Evolutionary conservation across 371 early-diverging fungal genomes (phyloP), one percentile per base, ranked within the genome.

Genomic region (Mortierella sp.): DNA sequence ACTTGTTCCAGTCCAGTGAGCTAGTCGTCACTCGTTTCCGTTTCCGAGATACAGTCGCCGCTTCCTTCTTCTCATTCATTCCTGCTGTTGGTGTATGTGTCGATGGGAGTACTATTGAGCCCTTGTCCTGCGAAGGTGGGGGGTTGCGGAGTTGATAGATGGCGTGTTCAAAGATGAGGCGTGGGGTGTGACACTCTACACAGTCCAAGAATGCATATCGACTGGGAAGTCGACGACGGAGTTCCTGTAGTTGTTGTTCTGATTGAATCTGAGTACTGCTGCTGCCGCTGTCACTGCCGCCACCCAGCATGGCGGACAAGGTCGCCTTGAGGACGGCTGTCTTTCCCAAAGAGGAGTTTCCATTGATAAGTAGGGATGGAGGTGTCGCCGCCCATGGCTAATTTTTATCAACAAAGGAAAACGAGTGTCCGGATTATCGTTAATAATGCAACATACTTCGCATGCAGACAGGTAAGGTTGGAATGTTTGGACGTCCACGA

Each of bases 321-420:
- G 91, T 75, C 4, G 89, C 83, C 14, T 88, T 89, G 8, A 94
- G 77, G 14, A 96, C 89, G 2, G 91, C 78, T 0, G 95, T 95
- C 79, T 97, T 97, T 63, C 96, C 97, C 3, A 95, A 93, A 1
- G 96, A 93, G 0, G 95, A 90, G 73, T 90, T 93, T 1, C 96
- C 96, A 54, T 91, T 92, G 41, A 95, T 83, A 77, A 95, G 90
- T 48, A 94, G 79, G 41, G 91, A 88, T 0, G 93, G 89, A 6
- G 89, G 87, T 24, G 87, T 87, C 18, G 90, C 78, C 60, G 90
- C 87, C 65, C 70, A 74, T 16, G 91, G 88, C 90, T 90, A 75
- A 18, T 18, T 51, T 4, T 2, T 21, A 44, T 41, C 24, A 29
- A 38, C n/a, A 51, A 55, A 38, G 43, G 46, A 32, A 76, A 77